These are phyloP conservation scores for Phanerochaete carnosa DNA, from an alignment of 768 basidiomycete species.

Conservation along the genomic window DNA sequence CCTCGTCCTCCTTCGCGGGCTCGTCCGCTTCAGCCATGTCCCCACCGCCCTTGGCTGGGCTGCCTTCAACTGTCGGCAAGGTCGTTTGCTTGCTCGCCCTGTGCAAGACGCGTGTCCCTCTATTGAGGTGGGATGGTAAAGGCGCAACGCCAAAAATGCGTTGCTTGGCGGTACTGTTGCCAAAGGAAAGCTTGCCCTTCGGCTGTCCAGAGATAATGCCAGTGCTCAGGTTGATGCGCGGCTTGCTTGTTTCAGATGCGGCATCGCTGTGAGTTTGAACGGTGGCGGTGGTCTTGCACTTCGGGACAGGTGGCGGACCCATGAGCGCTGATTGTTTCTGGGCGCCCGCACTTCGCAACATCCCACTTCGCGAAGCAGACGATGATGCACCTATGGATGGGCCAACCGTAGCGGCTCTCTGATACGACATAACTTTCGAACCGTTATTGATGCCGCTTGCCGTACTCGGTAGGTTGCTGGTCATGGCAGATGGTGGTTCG, in stretches of 20 bases:
- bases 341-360: not conserved
- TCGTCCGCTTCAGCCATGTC: slow-evolving; percentile 1
- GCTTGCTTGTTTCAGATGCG: not conserved
- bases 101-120: slow-evolving; percentile 19
- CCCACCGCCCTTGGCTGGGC: slow-evolving; percentile 40
- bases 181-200: slow-evolving; percentile 1
- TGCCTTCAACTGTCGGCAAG: slow-evolving; percentile 42
- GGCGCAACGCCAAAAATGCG: slow-evolving; percentile 17
- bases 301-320: slow-evolving; percentile 20
- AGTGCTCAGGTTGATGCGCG: slow-evolving; percentile 19
- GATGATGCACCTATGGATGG: not conserved
- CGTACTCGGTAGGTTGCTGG: not conserved
- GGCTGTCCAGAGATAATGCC: slow-evolving; percentile 22
- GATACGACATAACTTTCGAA: not conserved
- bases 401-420: slow-evolving; percentile 14
- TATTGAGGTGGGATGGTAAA: not conserved
- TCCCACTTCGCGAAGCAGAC: not conserved
- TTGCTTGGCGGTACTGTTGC: not conserved
- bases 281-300: not conserved
- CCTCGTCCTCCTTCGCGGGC: not conserved
- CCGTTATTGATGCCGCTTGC: not conserved
- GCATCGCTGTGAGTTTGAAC: not conserved
- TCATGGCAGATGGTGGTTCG: not conserved
- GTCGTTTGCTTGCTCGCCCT: slow-evolving; percentile 42
- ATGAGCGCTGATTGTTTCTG: slow-evolving; percentile 16